Conservation (phyloP, 306 rosid genomes). For the Cucurbita moschata region DNA sequence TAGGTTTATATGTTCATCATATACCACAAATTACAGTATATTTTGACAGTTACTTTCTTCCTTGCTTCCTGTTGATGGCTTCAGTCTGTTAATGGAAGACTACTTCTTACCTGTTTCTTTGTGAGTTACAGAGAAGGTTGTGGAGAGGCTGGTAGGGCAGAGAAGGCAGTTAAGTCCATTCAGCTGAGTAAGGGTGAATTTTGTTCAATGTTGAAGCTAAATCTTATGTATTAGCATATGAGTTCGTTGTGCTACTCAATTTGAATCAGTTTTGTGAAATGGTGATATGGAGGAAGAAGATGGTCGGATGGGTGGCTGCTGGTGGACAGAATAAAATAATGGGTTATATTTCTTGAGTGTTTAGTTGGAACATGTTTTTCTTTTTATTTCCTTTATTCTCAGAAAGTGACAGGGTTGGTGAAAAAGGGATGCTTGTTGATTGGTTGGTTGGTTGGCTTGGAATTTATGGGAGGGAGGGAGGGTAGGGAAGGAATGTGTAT, state of each 20-base stretch:
- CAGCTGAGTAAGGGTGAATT: neutral
- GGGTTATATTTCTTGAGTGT: too few species aligned
- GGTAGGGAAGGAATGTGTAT: neutral
- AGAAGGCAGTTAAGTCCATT: neutral
- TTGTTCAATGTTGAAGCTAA: neutral
- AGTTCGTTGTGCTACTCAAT: neutral
- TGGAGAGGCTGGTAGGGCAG: neutral
- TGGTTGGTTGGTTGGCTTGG: slow-evolving; percentile 4
- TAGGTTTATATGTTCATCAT: slow-evolving; percentile 17
- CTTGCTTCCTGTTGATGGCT: neutral
- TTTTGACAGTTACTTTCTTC: neutral
- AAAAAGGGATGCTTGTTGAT: neutral
- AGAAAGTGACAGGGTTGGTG: slow-evolving; percentile 3
- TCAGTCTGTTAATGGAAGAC: neutral
- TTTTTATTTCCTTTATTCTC: neutral
- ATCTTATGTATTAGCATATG: neutral
- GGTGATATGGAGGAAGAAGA: neutral
- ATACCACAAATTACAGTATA: slow-evolving; percentile 4
- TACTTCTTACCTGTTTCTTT: neutral
- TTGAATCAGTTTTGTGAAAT: neutral
- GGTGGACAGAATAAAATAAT: neutral
- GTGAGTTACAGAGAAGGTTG: neutral
- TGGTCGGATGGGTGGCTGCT: neutral
- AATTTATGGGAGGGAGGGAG: neutral
- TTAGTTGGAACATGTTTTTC: neutral